Conservation (phyloP, 257 asterid species). For the Nicotiana otophora region DNA sequence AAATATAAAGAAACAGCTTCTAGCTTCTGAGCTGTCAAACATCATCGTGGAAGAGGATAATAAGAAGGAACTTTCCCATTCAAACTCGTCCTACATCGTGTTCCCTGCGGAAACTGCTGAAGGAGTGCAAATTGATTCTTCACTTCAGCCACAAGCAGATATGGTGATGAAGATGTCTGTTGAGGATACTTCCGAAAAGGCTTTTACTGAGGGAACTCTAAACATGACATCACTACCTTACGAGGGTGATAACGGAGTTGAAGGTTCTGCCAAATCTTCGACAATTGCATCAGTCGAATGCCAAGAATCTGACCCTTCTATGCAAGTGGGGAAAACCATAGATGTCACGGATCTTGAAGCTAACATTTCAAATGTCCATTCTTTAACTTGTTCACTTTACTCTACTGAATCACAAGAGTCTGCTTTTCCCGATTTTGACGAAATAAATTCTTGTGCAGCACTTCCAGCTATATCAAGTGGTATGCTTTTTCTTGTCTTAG, state of each 20-base stretch:
- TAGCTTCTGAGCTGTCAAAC: background rate
- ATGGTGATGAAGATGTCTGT: constrained; percentile 1
- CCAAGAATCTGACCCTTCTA: constrained; percentile 7
- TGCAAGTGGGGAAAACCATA: background rate
- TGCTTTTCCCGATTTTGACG: background rate
- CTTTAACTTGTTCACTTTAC: background rate
- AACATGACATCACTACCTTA: background rate
- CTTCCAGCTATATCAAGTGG: background rate
- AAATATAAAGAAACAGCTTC: background rate
- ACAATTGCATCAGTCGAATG: background rate
- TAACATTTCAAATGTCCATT: background rate
- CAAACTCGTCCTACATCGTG: background rate
- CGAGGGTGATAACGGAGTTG: background rate
- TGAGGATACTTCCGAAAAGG: constrained; percentile 8
- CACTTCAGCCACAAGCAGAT: background rate
- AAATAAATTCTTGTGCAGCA: background rate
- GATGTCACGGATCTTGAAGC: background rate
- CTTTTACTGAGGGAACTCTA: background rate
- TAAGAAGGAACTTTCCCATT: background rate
- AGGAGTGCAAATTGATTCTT: background rate
- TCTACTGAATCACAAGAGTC: constrained; percentile 3
- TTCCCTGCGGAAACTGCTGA: background rate
- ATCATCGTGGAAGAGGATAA: background rate
- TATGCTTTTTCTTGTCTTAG: background rate
- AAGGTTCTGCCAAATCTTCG: background rate